Evolutionary conservation across 352 stramenopile species (phyloP), one percentile per base, ranked within the genome.

Genomic region (Peronospora destructor): DNA sequence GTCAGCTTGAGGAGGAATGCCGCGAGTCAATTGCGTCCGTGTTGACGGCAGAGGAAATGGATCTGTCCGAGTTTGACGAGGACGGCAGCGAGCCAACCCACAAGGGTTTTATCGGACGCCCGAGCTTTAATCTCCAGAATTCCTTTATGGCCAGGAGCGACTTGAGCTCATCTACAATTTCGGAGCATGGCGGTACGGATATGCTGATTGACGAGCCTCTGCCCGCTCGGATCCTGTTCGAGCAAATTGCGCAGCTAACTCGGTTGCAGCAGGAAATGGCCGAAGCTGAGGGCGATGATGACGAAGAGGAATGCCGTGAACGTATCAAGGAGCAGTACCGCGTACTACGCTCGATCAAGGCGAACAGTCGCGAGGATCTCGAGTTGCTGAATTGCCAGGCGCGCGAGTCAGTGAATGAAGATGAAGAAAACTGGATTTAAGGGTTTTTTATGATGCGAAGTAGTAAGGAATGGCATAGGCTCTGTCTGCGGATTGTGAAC

Each of bases 301-400:
- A 79, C 16, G 70, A 74, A 50, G 68, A 76, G 4, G 68, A 76
- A 52, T 73, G 66, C 42, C 71, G 67, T 23, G 49, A 59, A 30
- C 73, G 67, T 11, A 77, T 84, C 28, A 84, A 84, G 41, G 67
- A 81, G 19, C 73, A 84, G 45, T 84, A 84, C 45, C 63, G 66
- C 10, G 38, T 77, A 40, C 46, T 84, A 17, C 73, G 59, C 23
- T 64, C 61, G 21, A 70, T 84, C 49, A 73, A 84, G 57, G 56
- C 72, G 32, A 62, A 57, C 34, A 49, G 37, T 7, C 48, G 17
- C 11, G 47, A 43, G 13, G 40, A 50, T 37, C 54, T 35, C 3
- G 38, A 30, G 38, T 48, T 28, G 17, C 42, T 48, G 9, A 37
- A 14, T 19, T 39, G 30, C 12, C 45, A 60, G 14, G 52, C 56